A percentile compares a stretch with the other conserved stretches of the same genome.
These are phyloP conservation scores for Luvunga scandens DNA, from an alignment of 345 rosid genomes.

Conservation along the genomic window DNA sequence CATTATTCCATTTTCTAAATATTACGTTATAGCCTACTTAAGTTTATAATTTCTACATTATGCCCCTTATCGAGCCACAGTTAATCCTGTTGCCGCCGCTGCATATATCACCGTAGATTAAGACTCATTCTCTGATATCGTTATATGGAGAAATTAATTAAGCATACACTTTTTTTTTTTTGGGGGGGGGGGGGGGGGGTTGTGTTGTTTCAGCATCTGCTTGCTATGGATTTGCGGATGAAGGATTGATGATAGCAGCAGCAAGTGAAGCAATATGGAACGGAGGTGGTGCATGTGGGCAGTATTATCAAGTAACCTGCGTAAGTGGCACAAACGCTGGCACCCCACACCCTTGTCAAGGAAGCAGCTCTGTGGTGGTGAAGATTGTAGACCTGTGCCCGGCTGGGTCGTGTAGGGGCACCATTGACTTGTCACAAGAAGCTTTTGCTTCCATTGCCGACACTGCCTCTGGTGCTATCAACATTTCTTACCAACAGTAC, in stretches of 20 bases:
- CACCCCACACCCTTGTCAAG: conserved; percentile 2
- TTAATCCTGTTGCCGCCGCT: too few relatives aligned
- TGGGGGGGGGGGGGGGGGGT: too few relatives aligned
- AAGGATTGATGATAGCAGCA: conserved; percentile 22
- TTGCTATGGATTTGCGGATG: conserved; percentile 16
- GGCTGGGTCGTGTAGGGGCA: not conserved
- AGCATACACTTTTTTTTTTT: not conserved
- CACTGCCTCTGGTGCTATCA: conserved; percentile 7
- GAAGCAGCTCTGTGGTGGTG: not conserved
- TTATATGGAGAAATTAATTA: too few relatives aligned
- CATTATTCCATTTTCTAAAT: not conserved
- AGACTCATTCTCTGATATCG: too few relatives aligned
- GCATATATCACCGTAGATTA: too few relatives aligned
- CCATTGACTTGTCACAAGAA: conserved; percentile 22
- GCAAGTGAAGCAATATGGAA: conserved; percentile 14
- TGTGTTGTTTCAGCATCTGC: conserved; percentile 20
- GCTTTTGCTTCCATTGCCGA: conserved; percentile 22
- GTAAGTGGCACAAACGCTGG: conserved; percentile 16
- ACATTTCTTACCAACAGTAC: conserved; percentile 10
- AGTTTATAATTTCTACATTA: too few relatives aligned
- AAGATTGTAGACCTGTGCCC: conserved; percentile 8
- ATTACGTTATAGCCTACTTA: too few relatives aligned
- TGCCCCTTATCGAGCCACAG: too few relatives aligned
- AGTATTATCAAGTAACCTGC: conserved; percentile 15
- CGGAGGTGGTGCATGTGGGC: conserved; percentile 8